These are phyloP conservation scores for Gossypium rotundifolium DNA, from an alignment of 345 rosid genomes.

Conservation along the genomic window DNA sequence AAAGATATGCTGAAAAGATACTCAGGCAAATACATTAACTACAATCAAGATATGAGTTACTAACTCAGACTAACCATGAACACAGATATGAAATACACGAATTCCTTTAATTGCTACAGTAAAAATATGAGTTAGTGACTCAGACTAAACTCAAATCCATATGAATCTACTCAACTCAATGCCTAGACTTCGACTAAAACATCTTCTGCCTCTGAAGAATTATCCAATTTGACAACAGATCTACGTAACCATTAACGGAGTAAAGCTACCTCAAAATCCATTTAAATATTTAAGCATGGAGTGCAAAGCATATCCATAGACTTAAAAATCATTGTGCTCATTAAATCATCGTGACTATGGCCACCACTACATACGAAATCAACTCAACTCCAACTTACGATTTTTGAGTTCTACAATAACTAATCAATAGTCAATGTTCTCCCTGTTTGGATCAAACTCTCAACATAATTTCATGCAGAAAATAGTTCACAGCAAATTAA, in stretches of 20 bases:
- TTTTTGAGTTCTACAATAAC: not conserved
- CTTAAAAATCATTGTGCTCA: not conserved
- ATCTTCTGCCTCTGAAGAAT: not conserved
- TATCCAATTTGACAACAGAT: not conserved
- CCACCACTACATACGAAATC: not conserved
- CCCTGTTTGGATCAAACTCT: not conserved
- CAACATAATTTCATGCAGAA: not conserved
- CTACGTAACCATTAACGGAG: not conserved
- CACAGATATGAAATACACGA: too few species aligned
- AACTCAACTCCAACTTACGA: not conserved
- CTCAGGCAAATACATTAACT: not conserved
- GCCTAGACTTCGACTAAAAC: not conserved
- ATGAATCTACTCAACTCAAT: not conserved
- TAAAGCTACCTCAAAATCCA: not conserved
- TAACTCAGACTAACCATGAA: not conserved
- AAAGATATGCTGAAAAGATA: not conserved
- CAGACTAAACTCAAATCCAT: not conserved
- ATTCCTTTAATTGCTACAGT: not conserved
- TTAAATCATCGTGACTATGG: not conserved
- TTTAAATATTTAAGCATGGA: not conserved
- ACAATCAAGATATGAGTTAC: not conserved
- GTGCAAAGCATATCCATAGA: not conserved
- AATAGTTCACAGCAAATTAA: not conserved
- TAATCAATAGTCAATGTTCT: not conserved
- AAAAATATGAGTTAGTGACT: not conserved